phyloP scores from a whole-genome alignment of 2,329 filamentous ascomycete genomes.

The Penicillium rolfsii region DNA sequence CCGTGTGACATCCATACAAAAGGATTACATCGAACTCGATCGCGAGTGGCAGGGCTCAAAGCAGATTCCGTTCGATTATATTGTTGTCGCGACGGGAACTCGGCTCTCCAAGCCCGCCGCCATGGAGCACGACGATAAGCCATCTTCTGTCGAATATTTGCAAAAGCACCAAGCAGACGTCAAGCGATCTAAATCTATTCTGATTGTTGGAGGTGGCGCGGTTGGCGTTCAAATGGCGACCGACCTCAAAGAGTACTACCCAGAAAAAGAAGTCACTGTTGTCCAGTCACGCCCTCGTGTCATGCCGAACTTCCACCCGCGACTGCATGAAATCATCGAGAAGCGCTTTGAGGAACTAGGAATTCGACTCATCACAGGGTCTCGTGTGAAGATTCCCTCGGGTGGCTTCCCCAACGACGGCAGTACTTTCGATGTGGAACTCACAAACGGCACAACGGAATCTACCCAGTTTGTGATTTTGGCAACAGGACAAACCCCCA shows the following conservation, averaged over 20 bases:
- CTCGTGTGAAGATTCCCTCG: slow-evolving; percentile 34
- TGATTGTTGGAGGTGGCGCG: slow-evolving; percentile 53
- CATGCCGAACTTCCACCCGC: slow-evolving; percentile 40
- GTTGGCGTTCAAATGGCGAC: slow-evolving; percentile 57
- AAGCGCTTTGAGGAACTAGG: slow-evolving; percentile 40
- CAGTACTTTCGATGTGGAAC: slow-evolving; percentile 31
- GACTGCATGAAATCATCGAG: slow-evolving; percentile 37
- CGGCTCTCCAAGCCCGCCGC: slow-evolving; percentile 38
- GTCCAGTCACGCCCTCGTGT: slow-evolving; percentile 51
- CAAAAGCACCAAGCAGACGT: slow-evolving; percentile 38
- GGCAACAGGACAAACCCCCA: slow-evolving; percentile 55
- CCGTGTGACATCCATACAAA: slow-evolving; percentile 36
- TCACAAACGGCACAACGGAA: slow-evolving; percentile 36
- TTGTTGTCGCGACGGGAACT: slow-evolving; percentile 41
- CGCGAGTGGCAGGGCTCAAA: slow-evolving; percentile 40
- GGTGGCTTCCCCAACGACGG: slow-evolving; percentile 34
- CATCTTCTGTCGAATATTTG: slow-evolving; percentile 38
- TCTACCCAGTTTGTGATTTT: slow-evolving; percentile 49
- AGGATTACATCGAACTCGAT: slow-evolving; percentile 36
- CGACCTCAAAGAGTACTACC: slow-evolving; percentile 54
- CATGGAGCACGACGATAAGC: slow-evolving; percentile 40
- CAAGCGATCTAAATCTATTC: slow-evolving; percentile 35
- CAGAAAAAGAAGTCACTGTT: slow-evolving; percentile 52
- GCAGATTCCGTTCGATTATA: slow-evolving; percentile 38
- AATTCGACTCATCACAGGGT: slow-evolving; percentile 36